These are phyloP conservation scores for Eucommia ulmoides DNA, from an alignment of 257 asterid genomes.

Conservation along the genomic window DNA sequence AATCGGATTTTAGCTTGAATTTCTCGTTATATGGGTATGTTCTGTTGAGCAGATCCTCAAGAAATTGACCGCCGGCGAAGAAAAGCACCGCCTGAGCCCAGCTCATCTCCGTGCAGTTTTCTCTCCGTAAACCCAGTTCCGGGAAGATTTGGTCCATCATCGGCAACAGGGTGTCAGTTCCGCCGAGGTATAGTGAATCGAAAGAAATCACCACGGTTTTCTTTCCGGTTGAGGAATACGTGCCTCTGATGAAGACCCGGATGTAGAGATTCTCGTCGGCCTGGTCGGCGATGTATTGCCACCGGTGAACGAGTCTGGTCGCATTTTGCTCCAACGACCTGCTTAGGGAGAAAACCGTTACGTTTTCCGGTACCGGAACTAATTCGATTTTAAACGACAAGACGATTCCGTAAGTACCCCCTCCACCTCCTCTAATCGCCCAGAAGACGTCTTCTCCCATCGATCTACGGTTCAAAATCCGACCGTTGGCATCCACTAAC, in stretches of 20 bases:
- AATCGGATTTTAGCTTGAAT: not conserved
- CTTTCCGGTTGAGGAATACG: not conserved
- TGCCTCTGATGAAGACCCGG: not conserved
- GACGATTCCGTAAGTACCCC: not conserved
- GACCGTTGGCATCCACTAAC: not conserved
- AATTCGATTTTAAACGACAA: not conserved
- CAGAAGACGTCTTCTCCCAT: conserved; percentile 2
- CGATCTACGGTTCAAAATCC: not conserved
- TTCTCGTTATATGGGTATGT: not conserved
- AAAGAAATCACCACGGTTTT: not conserved
- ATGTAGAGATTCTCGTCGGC: not conserved
- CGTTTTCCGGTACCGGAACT: not conserved
- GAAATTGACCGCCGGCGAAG: not conserved
- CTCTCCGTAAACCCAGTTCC: too few species aligned
- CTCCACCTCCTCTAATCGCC: too few species aligned
- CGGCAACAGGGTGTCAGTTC: not conserved
- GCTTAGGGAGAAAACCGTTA: not conserved
- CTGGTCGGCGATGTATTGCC: too few species aligned
- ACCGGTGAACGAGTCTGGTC: not conserved
- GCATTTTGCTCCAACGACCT: not conserved
- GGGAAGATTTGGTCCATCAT: too few species aligned
- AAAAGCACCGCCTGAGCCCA: not conserved
- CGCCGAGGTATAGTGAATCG: not conserved
- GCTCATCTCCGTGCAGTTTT: too few species aligned
- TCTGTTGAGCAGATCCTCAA: too few species aligned